A percentile compares a stretch with the other conserved stretches of the same genome.
Evolutionary conservation across 371 early-diverging fungal species (phyloP).

Genomic region (Circinella minor): DNA sequence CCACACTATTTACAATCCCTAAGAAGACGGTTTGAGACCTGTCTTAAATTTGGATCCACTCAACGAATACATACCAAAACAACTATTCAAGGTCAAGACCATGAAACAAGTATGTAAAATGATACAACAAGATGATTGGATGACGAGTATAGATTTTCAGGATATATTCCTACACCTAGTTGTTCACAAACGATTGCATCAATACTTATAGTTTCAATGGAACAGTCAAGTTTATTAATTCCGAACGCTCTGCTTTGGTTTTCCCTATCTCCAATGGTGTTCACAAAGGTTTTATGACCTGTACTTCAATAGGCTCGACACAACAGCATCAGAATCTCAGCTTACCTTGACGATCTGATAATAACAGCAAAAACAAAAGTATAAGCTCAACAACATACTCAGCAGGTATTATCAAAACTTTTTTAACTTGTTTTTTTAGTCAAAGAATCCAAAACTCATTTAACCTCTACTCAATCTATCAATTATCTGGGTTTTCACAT

Average conservation of each 20-base stretch:
- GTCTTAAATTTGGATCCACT: conserved; percentile 29
- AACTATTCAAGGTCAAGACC: conserved; percentile 37
- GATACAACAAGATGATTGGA: conserved; percentile 24
- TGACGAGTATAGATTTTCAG: conserved; percentile 20
- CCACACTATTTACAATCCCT: conserved; percentile 28
- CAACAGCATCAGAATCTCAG: conserved; percentile 25
- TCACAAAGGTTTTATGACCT: conserved; percentile 36
- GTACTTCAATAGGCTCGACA: conserved; percentile 32
- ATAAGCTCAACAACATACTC: background rate
- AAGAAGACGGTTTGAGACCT: conserved; percentile 25
- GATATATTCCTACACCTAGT: conserved; percentile 22
- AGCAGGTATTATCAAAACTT: conserved; percentile 19
- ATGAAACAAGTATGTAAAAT: conserved; percentile 20
- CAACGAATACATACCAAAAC: conserved; percentile 21
- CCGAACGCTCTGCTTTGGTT: conserved; percentile 34
- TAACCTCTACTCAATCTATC: conserved; percentile 21
- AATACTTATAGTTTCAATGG: conserved; percentile 31
- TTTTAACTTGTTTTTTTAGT: conserved; percentile 22
- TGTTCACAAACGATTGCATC: conserved; percentile 16
- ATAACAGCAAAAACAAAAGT: conserved; percentile 14
- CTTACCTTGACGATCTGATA: conserved; percentile 39
- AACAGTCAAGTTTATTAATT: conserved; percentile 28
- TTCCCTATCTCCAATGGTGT: conserved; percentile 32
- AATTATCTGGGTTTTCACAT: conserved; percentile 28
- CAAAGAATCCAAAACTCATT: conserved; percentile 26